Percentiles rank a stretch among this genome's conserved stretches.
phyloP scores from a whole-genome alignment of 768 basidiomycete genomes.

The Goffeauzyma gilvescens region DNA sequence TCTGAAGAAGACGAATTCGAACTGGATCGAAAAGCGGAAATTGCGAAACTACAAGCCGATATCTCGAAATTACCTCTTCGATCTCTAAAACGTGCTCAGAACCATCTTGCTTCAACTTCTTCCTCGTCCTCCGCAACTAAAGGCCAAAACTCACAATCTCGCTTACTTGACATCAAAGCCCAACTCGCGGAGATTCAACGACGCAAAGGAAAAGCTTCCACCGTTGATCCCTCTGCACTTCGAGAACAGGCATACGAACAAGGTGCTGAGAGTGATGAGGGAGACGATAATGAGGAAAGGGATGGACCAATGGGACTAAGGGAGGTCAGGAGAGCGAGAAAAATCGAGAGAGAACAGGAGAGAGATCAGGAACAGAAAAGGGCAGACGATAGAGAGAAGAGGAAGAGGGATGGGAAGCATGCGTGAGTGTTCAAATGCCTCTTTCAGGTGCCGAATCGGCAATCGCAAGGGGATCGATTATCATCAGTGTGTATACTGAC shows the following conservation, averaged over 20 bases:
- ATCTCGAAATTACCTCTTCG: neutral
- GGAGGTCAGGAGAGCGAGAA: conserved; percentile 6
- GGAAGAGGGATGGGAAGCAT: conserved; percentile 60
- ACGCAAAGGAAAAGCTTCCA: conserved; percentile 34
- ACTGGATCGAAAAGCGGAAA: conserved; percentile 10
- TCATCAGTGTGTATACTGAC: neutral
- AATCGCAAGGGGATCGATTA: neutral
- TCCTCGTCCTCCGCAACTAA: conserved; percentile 3
- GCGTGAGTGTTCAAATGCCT: conserved; percentile 70
- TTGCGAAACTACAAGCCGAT: conserved; percentile 30
- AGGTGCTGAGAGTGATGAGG: conserved; percentile 7
- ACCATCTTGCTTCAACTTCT: conserved; percentile 5
- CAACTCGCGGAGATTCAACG: conserved; percentile 19
- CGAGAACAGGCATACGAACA: conserved; percentile 30
- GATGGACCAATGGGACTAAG: conserved; percentile 3
- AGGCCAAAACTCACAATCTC: conserved; percentile 8
- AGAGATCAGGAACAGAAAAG: conserved; percentile 36
- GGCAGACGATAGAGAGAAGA: conserved; percentile 34
- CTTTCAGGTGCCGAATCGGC: too few relatives aligned
- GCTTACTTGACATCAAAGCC: conserved; percentile 28
- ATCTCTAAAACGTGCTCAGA: conserved; percentile 3
- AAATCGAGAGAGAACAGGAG: conserved; percentile 34
- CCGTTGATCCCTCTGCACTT: conserved; percentile 6
- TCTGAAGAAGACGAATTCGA: conserved; percentile 31
- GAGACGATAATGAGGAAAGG: conserved; percentile 2